phyloP scores from a whole-genome alignment of 2,329 filamentous ascomycete species.

The Diaporthe longicolla region DNA sequence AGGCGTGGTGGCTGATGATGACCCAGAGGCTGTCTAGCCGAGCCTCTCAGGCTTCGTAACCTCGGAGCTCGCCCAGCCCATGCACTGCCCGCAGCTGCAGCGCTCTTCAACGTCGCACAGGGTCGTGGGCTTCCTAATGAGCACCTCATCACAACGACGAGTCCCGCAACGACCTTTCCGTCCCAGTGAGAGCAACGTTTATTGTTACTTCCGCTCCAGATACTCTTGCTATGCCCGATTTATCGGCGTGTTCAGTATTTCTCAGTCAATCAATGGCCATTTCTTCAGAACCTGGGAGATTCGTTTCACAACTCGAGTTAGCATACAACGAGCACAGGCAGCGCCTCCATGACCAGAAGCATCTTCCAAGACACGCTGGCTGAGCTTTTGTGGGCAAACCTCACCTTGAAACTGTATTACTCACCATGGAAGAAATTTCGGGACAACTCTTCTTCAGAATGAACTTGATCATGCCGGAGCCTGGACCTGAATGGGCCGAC shows the following conservation, averaged over 20 bases:
- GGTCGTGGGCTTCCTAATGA: not conserved
- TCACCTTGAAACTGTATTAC: not conserved
- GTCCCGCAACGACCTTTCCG: not conserved
- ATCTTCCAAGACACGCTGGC: not conserved
- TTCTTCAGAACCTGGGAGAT: not conserved
- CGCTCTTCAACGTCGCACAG: conserved; percentile 20
- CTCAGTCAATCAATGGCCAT: not conserved
- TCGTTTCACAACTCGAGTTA: not conserved
- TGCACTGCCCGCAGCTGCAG: not conserved
- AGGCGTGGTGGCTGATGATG: conserved; percentile 24
- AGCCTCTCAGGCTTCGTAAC: not conserved
- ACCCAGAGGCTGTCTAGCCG: not conserved
- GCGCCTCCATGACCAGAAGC: not conserved
- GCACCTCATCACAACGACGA: not conserved
- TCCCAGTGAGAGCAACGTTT: not conserved
- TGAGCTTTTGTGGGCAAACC: not conserved
- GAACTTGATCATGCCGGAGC: not conserved
- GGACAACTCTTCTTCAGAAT: too few relatives aligned
- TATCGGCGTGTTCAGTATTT: not conserved
- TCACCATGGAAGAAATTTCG: too few relatives aligned
- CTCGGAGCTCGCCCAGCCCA: not conserved
- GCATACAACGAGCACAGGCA: not conserved
- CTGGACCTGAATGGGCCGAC: not conserved
- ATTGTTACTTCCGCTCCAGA: not conserved
- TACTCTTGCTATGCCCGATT: not conserved